Conservation (phyloP, 257 asterid genomes). For the Jacaranda copaia region DNA sequence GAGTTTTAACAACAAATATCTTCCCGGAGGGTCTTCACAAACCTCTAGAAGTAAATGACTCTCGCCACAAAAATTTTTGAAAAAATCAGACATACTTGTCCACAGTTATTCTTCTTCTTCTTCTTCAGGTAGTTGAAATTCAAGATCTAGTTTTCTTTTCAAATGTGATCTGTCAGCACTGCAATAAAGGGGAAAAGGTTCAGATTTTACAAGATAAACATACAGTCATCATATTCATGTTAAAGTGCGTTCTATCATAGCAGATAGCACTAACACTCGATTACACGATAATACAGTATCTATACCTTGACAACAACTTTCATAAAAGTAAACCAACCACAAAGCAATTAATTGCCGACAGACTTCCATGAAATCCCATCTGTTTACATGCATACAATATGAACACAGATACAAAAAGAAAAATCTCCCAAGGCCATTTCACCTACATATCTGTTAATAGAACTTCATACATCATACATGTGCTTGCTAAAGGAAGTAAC, state of each 20-base stretch:
- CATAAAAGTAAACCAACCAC: neutral
- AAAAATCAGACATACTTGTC: slow-evolving; percentile 28
- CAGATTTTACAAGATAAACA: neutral
- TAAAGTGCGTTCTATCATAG: neutral
- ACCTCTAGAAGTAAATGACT: slow-evolving; percentile 36
- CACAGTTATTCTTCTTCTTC: slow-evolving; percentile 69
- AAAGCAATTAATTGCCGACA: neutral
- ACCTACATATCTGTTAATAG: neutral
- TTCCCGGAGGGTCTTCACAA: slow-evolving; percentile 27
- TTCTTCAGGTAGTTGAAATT: slow-evolving; percentile 83
- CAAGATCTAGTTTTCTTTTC: slow-evolving; percentile 95
- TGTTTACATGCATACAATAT: neutral
- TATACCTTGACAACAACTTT: neutral
- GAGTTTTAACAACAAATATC: neutral
- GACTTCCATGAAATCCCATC: neutral
- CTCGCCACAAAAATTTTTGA: slow-evolving; percentile 15
- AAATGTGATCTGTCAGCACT: slow-evolving; percentile 97
- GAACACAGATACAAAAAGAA: neutral
- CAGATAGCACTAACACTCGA: neutral
- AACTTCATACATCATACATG: neutral
- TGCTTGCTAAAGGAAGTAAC: neutral
- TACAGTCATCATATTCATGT: neutral
- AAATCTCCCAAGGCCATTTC: neutral
- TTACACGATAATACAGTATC: neutral
- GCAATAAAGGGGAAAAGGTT: slow-evolving; percentile 35